Conservation (phyloP, 495 filamentous ascomycete species). For the Hamigera avellanea region DNA sequence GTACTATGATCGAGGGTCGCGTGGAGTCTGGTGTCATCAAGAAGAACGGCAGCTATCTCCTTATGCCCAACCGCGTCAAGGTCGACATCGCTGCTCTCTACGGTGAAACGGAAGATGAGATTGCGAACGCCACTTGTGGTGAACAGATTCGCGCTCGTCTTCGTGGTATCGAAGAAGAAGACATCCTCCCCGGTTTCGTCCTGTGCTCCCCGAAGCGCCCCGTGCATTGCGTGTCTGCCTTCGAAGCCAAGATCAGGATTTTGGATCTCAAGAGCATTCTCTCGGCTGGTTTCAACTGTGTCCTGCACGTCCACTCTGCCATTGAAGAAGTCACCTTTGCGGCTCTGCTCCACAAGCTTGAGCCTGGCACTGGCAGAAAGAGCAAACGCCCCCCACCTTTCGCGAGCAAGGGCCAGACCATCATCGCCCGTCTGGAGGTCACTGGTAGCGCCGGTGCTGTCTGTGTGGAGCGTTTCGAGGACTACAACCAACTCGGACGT, state of each 20-base stretch:
- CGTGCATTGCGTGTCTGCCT: conserved; percentile 78
- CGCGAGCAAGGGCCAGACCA: conserved; percentile 81
- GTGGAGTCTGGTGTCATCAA: conserved; percentile 87
- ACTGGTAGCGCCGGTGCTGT: conserved; percentile 74
- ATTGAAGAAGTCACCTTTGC: conserved; percentile 92
- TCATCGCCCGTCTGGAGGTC: conserved; percentile 86
- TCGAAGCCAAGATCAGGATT: conserved; percentile 93
- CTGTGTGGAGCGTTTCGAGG: conserved; percentile 86
- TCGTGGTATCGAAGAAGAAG: conserved; percentile 92
- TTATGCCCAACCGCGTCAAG: conserved; percentile 90
- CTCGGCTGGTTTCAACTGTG: conserved; percentile 81
- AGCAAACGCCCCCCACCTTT: conserved; percentile 88
- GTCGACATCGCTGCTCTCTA: conserved; percentile 75
- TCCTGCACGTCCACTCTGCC: conserved; percentile 79
- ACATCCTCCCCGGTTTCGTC: conserved; percentile 93
- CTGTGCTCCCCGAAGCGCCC: conserved; percentile 84
- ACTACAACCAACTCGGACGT: conserved; percentile 86
- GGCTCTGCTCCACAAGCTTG: conserved; percentile 79
- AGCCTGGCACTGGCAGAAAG: conserved; percentile 91
- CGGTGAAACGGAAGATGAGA: conserved; percentile 93
- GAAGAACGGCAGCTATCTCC: conserved; percentile 68
- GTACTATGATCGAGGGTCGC: conserved; percentile 94
- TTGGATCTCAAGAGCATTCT: conserved; percentile 94
- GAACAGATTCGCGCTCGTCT: conserved; percentile 91
- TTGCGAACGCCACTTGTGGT: conserved; percentile 66